Base-by-base conservation (phyloP, 495 filamentous ascomycete genomes). In the Penicillium angulare region DNA sequence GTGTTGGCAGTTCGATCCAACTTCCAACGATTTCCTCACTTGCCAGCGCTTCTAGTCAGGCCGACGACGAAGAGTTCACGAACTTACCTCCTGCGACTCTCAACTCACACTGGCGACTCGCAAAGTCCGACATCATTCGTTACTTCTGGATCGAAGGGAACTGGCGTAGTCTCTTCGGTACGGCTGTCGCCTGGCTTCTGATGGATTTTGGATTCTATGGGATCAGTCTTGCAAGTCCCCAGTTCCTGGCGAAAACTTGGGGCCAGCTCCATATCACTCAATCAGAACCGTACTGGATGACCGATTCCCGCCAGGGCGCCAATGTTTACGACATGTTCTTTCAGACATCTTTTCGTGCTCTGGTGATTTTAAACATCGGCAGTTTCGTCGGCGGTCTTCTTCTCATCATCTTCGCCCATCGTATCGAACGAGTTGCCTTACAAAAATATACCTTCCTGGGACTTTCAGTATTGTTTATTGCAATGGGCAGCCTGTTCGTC, bases 191-290 rank as follows among this genome's bases (percentile, higher is more conserved):
- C 8, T 84, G 79, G 80, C 62, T 81, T 8, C 53, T 81, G 0
- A 61, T 84, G 13, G 79, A 84, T 39, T 78, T 82, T 36, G 76
- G 72, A 2, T 84, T 82, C 57, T 84, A 80, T 55, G 78, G 79
- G 5, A 74, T 84, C 26, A 75, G 76, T 9, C 61, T 84, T 6
- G 78, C 74, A 5, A 75, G 65, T 41, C 68, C 63, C 3, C 73
- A 72, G 42, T 70, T 65, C 33, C 59, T 75, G 17, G 67, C 69
- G 10, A 74, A 73, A 31, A 75, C 72, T 3, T 74, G 73, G 73
- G 69, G 69, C 48, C 48, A 66, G 10, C 51, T 72, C 56, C 46
- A 69, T 54, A 35, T 76, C 55, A 27, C 52, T 40, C 12, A 59
- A 0, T 27, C 64, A 0, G 62, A 64, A 1, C 72, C 72, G 6